Base-by-base conservation (phyloP, 2,329 filamentous ascomycete genomes). In the Penicillium occitanis region DNA sequence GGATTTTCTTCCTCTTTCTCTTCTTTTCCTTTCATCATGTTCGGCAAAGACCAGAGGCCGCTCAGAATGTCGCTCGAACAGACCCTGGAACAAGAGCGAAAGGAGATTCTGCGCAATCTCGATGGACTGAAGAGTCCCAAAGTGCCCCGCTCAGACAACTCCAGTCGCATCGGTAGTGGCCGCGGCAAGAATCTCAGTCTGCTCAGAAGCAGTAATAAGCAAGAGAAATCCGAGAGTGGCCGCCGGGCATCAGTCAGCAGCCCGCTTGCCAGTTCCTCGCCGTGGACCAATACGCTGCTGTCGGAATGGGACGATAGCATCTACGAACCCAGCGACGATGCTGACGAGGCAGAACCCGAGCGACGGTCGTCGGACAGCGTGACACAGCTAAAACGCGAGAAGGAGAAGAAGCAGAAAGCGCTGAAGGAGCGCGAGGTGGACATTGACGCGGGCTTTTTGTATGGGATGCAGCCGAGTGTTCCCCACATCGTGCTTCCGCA, bases 61-160 rank as follows among this genome's bases (percentile, higher is more conserved):
- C 51, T 17, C 62, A 64, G 19, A 61, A 92, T 92, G 89, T 92
- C 90, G 73, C 86, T 93, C 73, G 91, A 92, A 79, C 86, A 89
- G 59, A 87, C 89, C 70, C 83, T 93, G 69, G 91, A 93, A 74
- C 89, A 92, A 81, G 91, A 94, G 82, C 86, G 90, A 68, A 83
- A 84, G 69, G 90, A 92, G 78, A 88, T 93, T 46, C 82, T 92
- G 70, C 88, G 87, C 58, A 81, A 92, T 68, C 82, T 92, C 50
- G 66, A 67, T 30, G 63, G 60, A 4, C 61, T 64, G 88, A 90
- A 75, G 84, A 84, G 53, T 74, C 68, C 64, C 69, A 68, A 40
- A 67, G 69, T 69, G 4, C 48, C 63, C 11, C 53, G 57, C 57
- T 30, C 33, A 37, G 63, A 64, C 10, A 82, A 51, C 28, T 17